Base-by-base conservation (phyloP, 208 protist genomes). In the Trypanosoma rangeli region DNA sequence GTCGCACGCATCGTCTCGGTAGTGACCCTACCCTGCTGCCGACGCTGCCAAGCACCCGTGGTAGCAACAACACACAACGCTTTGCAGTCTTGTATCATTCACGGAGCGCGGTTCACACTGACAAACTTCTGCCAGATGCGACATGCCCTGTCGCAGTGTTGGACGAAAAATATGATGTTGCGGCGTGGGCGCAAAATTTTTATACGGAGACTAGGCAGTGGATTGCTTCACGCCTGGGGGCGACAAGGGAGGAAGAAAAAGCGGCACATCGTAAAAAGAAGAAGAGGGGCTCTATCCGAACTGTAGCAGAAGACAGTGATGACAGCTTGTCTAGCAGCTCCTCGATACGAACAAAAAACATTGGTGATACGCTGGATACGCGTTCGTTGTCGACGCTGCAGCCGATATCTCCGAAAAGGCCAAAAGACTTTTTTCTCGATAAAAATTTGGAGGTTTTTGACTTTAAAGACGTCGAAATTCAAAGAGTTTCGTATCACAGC, bases 51-150 rank as follows among this genome's bases (percentile, higher is more conserved):
- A 68, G 62, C 37, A 54, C 48, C 3, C 79, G 83, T 54, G 85
- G 29, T 20, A 15, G 5, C 5, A 49, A 49, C 15, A 83, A 80
- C 57, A n/a, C 26, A 24, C 9, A 72, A 22, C 80, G 82, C 46
- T 92, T 95, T 66, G 87, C 90, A 13, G 28, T 95, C 9, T 70
- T 92, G 60, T 91, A 86, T 69, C 75, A 85, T 64, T n/a, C 78
- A 18, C 61, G 54, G 26, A 95, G 87, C 73, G 77, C 80, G 13
- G 37, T 90, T 39, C 67, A 80, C 50, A 77, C 73, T 12, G 69
- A 82, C 54, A 78, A 78, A 33, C 60, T 92, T 37, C 68, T 95
- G 42, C 87, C 86, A 22, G 86, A 93, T 64, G 35, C 77, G 9
- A 82, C 74, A 63, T 82, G 76, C 22, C 90, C 90, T 7, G 87